Evolutionary conservation across 2,329 filamentous ascomycete species (phyloP), one percentile per base, ranked within the genome.

Genomic region (Fusarium miscanthi): DNA sequence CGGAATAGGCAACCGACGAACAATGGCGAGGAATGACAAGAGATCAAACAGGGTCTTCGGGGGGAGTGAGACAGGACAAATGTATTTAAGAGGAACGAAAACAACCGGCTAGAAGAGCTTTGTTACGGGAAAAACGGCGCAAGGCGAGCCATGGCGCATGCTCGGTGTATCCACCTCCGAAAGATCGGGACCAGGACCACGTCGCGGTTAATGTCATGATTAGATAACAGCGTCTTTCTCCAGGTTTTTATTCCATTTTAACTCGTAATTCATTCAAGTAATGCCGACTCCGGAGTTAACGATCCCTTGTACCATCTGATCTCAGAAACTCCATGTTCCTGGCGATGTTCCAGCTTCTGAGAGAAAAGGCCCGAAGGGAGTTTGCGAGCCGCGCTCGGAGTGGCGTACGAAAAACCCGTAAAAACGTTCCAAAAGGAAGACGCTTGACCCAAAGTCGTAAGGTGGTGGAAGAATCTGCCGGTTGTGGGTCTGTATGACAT

Each of bases 131-230:
- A 61, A 56, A 66, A 51, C 66, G 67, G 67, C 59, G 19, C 42
- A 51, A 27, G 43, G 41, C 52, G 31, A 42, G 30, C 54, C 41
- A 72, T 59, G 54, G 61, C 49, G 54, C 60, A 54, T 51, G 30
- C 30, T 72, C 69, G 69, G 69, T 64, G 64, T 52, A 70, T 43
- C 69, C 69, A 73, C 69, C 41, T 56, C 70, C 69, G 59, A 52
- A 52, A 56, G 59, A 54, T 59, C 51, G 64, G 64, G 51, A 30
- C 49, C 51, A 35, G 49, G 27, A 62, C 54, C 54, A 67, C 52
- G 46, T 58, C 38, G 52, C 60, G 49, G 33, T 27, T 30, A 8
- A 37, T 49, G 46, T 11, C 10, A 57, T 13, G 41, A 58, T 54
- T 66, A 66, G 66, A 70, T 70, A 70, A 30, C 42, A 25, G 35